phyloP scores from a whole-genome alignment of 225 moss, liverwort and hornwort genomes.

The Bryum argenteum region DNA sequence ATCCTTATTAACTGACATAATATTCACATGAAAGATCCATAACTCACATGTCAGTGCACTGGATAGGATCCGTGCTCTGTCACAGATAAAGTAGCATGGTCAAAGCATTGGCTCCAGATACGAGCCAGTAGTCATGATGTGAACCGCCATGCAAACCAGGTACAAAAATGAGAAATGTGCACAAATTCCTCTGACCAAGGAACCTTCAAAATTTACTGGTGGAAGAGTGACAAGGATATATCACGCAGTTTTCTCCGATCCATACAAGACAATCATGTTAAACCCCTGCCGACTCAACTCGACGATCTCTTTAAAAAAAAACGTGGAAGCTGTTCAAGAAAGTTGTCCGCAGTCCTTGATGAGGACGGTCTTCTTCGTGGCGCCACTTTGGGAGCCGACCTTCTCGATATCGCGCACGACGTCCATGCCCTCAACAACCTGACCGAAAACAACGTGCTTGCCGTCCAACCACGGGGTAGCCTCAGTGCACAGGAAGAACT shows the following conservation, averaged over 20 bases:
- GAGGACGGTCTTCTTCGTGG: conserved; percentile 10
- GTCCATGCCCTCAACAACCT: conserved; percentile 46
- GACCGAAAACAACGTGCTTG: conserved; percentile 74
- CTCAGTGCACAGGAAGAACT: conserved; percentile 74
- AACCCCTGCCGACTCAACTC: not conserved
- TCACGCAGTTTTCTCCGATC: conserved; percentile 18
- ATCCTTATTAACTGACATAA: no score
- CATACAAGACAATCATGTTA: conserved; percentile 5
- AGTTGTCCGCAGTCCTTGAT: conserved; percentile 41
- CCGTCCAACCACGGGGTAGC: conserved; percentile 76
- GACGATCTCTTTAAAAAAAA: conserved; percentile 1
- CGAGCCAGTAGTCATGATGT: no score
- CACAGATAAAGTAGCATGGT: no score
- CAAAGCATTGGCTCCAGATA: no score
- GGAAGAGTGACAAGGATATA: conserved; percentile 11
- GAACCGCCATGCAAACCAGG: no score
- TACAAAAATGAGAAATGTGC: no score
- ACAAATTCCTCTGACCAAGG: not conserved
- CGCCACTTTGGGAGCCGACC: conserved; percentile 18
- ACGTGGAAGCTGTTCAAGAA: not conserved
- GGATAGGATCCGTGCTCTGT: no score
- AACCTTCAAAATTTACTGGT: not conserved
- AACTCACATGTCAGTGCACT: no score
- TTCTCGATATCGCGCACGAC: conserved; percentile 45
- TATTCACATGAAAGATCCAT: no score